Base-by-base conservation (phyloP, 179 eudicot genomes). In the Beta lomatogona region DNA sequence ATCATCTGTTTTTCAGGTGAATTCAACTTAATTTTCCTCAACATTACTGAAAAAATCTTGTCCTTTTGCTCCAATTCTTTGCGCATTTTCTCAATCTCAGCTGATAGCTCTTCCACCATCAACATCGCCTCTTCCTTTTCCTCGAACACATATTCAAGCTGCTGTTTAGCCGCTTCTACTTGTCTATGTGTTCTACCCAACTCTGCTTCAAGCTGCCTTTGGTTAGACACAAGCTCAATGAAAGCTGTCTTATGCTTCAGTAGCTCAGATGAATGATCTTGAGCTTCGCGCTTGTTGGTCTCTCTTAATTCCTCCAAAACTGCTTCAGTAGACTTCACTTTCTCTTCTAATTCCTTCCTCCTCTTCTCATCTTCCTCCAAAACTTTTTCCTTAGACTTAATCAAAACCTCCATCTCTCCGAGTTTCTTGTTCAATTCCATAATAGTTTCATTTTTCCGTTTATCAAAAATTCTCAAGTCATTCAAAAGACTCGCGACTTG, bases 201-300 rank as follows among this genome's bases (percentile, higher is more conserved):
- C 83, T 96, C 98, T 63, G 98, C 96, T 79, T 96, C 97, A 31
- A 96, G 89, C 84, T 92, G 99, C 18, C 98, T 79, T 71, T 96
- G 98, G 77, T 85, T 91, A 4, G 99, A 94, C 25, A 96, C 97
- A 36, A 96, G 89, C 89, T 96, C 99, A 80, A 96, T 89, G 76
- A 93, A 92, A 5, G 98, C 97, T 1, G 93, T 89, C 83, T 91
- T 96, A 82, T 94, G 98, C 76, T 87, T 95, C 87, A 91, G 71
- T 16, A 92, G 78, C 85, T 92, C 95, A 48, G 77, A 77, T 12
- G 90, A 86, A 83, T 86, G 96, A 31, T 88, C 89, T 75, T 92
- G 93, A 74, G 88, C 84, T 84, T 93, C 89, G 6, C 79, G 83
- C 79, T 89, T 91, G 3, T 83, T 71, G 12, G 63, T 78, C 80